Conservation (phyloP, 179 eudicot species). For the Corrigiola litoralis region DNA sequence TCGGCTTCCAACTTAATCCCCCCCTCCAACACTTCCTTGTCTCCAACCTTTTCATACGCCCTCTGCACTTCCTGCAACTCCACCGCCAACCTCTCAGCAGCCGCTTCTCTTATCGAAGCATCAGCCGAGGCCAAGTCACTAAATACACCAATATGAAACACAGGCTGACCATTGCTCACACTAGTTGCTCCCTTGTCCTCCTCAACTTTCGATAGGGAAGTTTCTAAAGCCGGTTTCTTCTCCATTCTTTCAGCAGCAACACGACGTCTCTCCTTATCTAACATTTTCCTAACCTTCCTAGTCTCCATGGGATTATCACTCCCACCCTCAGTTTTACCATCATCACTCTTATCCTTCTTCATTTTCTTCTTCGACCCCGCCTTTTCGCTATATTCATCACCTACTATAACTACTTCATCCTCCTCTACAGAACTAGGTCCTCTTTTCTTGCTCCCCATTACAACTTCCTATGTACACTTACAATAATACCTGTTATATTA, state of each 20-base stretch:
- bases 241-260: constrained; percentile 21
- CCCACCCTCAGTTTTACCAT: constrained; percentile 22
- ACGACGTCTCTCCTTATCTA: constrained; percentile 57
- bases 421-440: constrained; percentile 30
- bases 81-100: constrained; percentile 59
- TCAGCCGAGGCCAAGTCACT: constrained; percentile 59
- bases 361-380: constrained; percentile 23
- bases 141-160: constrained; percentile 71
- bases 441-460: constrained; percentile 57
- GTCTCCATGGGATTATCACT: constrained; percentile 72
- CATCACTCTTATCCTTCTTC: constrained; percentile 26
- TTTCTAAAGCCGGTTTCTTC: constrained; percentile 15
- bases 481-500: not conserved
- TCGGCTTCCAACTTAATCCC: constrained; percentile 69
- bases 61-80: constrained; percentile 72
- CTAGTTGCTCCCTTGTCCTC: constrained; percentile 13
- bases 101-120: constrained; percentile 52
- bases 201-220: constrained; percentile 16
- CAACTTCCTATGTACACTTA: not conserved
- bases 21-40: constrained; percentile 38
- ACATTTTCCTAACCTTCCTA: constrained; percentile 55
- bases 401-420: constrained; percentile 16
- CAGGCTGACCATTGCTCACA: constrained; percentile 43
- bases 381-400: constrained; percentile 7
- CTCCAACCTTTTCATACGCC: constrained; percentile 49